These are phyloP conservation scores for Colletotrichum orbiculare DNA, from an alignment of 2,329 filamentous ascomycete genomes.

Conservation along the genomic window DNA sequence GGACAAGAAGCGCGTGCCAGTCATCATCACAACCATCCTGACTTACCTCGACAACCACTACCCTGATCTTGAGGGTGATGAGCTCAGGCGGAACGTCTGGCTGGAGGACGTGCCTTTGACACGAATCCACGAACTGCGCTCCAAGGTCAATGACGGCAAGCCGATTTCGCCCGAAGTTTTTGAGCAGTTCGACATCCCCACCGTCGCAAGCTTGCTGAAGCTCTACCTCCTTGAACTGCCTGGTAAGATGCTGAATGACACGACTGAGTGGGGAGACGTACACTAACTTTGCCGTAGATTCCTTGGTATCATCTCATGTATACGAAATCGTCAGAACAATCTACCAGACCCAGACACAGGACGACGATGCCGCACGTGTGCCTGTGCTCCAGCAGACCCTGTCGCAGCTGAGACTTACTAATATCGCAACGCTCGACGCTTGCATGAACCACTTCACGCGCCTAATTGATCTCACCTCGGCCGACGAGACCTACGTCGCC, in stretches of 20 bases:
- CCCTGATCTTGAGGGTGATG: constrained; percentile 95
- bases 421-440: constrained; percentile 98
- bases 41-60: constrained; percentile 98
- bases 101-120: constrained; percentile 88
- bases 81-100: constrained; percentile 93
- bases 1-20: constrained; percentile 93
- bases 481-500: constrained; percentile 86
- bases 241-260: constrained; percentile 64
- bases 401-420: constrained; percentile 92
- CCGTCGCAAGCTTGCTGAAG: constrained; percentile 91
- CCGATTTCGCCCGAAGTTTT: constrained; percentile 79
- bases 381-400: constrained; percentile 95
- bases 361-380: constrained; percentile 82
- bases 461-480: constrained; percentile 94
- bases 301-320: constrained; percentile 96
- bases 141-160: constrained; percentile 88
- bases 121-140: constrained; percentile 86
- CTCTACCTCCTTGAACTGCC: constrained; percentile 95
- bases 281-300: constrained; percentile 70
- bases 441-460: constrained; percentile 98
- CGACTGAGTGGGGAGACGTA: neutral
- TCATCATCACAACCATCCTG: constrained; percentile 90
- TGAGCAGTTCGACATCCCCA: constrained; percentile 91
- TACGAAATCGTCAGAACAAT: constrained; percentile 99
- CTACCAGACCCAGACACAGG: constrained; percentile 77